Conservation (phyloP, 345 rosid species). For the Nephelium lappaceum region DNA sequence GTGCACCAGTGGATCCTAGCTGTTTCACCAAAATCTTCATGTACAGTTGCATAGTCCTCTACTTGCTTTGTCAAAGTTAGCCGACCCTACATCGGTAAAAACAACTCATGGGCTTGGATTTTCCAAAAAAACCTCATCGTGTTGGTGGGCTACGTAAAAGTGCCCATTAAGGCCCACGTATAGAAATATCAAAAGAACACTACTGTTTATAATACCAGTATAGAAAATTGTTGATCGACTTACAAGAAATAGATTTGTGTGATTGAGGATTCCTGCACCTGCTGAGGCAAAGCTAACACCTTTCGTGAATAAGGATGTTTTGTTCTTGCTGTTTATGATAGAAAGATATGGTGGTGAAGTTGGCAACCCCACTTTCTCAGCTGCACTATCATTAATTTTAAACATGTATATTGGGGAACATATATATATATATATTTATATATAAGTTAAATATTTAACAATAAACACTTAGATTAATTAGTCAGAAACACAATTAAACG, state of each 20-base stretch:
- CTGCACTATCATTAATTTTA: conserved; percentile 23
- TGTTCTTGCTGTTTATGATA: not conserved
- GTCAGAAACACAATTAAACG: not conserved
- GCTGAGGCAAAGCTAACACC: conserved; percentile 57
- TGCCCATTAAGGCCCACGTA: conserved; percentile 16
- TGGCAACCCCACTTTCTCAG: conserved; percentile 51
- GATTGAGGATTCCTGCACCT: conserved; percentile 59
- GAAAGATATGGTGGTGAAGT: conserved; percentile 48
- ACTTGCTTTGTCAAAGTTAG: conserved; percentile 61
- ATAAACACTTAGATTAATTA: not conserved
- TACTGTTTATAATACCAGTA: too few relatives aligned
- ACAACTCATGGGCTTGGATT: not conserved
- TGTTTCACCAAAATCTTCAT: conserved; percentile 23
- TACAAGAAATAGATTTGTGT: conserved; percentile 47
- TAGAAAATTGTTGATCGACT: conserved; percentile 13
- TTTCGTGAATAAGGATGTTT: conserved; percentile 23
- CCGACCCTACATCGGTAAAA: conserved; percentile 31
- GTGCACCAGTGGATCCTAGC: conserved; percentile 38
- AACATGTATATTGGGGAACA: not conserved
- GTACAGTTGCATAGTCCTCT: conserved; percentile 36
- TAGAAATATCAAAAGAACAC: not conserved
- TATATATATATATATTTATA: too few relatives aligned
- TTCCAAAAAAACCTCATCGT: too few relatives aligned
- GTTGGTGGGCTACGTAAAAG: not conserved
- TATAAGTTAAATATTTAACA: too few relatives aligned